Base-by-base conservation (phyloP, 306 rosid species). In the Herpetospermum pedunculosum region DNA sequence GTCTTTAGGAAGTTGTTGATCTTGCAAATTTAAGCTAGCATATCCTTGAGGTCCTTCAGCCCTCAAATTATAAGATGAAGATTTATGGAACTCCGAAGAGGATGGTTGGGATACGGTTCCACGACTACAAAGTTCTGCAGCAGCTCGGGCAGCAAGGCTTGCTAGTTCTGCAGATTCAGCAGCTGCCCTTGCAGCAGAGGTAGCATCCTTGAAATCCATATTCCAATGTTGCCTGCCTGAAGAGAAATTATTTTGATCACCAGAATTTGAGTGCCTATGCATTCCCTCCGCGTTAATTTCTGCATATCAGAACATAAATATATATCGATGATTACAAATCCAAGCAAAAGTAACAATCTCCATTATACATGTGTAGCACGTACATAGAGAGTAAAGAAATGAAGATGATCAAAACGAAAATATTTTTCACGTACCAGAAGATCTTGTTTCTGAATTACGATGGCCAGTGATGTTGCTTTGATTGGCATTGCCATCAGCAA, bases 81-180 rank as follows among this genome's bases (percentile, higher is more conserved):
- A 74, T 52, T 65, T 72, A 38, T 28, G 87, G 13, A 82, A 81
- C 77, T 79, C 92, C 50, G 79, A 75, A 68, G 97, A 84, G 73
- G 83, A 50, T 77, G 89, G 88, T 87, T 74, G 77, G 25, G 76
- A 49, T 23, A 84, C 70, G 54, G 79, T 81, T 68, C 75, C 91
- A 72, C 81, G 84, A 75, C 84, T 91, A 76, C 97, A 88, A 72
- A 91, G 89, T 77, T 89, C 96, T n/a, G 96, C 99, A 79, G 99
- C 99, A 81, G 99, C 99, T 81, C 96, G 85, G 63, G 99, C 99
- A 80, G 99, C 99, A 85, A 86, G 73, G 80, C 92, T 86, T 50
- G 99, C 99, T 48, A 19, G 88, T 77, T 94, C 97, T 5, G 99
- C 99, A 74, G 99, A 89, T 82, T 91, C 97, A 68, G 99, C 97